These are phyloP conservation scores for Citrus hindsii DNA, from an alignment of 345 rosid genomes.

Conservation along the genomic window DNA sequence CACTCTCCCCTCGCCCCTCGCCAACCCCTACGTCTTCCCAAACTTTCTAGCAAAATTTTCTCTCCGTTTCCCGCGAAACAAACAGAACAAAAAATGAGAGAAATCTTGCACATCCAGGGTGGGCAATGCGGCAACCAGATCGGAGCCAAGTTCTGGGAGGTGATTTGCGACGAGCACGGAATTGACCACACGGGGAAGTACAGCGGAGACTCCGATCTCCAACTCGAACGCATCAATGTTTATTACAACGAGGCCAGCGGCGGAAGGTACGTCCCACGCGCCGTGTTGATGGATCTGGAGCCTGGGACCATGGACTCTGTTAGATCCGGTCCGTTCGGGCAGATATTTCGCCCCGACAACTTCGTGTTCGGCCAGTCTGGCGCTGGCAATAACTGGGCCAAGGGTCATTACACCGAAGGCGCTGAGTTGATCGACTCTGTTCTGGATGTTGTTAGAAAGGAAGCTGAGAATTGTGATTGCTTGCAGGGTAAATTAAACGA, in stretches of 20 bases:
- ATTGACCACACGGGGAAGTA: slow-evolving; percentile 23
- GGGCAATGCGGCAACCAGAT: slow-evolving; percentile 34
- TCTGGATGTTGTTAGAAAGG: slow-evolving; percentile 30
- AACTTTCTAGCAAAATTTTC: not conserved
- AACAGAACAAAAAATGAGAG: slow-evolving; percentile 18
- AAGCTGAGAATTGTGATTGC: slow-evolving; percentile 31
- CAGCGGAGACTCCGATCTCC: slow-evolving; percentile 25
- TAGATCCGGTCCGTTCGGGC: slow-evolving; percentile 28
- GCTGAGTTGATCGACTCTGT: slow-evolving; percentile 32
- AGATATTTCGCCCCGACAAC: slow-evolving; percentile 28
- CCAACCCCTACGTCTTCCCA: not conserved
- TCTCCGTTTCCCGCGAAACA: not conserved
- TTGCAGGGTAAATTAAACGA: slow-evolving; percentile 19
- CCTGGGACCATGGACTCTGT: slow-evolving; percentile 31
- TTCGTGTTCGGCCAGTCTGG: slow-evolving; percentile 33
- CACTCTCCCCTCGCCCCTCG: not conserved
- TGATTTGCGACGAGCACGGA: slow-evolving; percentile 30
- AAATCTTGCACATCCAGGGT: slow-evolving; percentile 30
- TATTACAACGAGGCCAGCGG: slow-evolving; percentile 32
- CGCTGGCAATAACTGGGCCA: slow-evolving; percentile 31
- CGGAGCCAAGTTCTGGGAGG: slow-evolving; percentile 34
- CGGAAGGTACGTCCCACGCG: slow-evolving; percentile 27
- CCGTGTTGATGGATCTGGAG: slow-evolving; percentile 30
- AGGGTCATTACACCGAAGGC: slow-evolving; percentile 30
- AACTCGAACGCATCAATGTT: slow-evolving; percentile 26